Evolutionary conservation across 768 basidiomycete species (phyloP), one percentile per base, ranked within the genome.

Genomic region (Pisolithus marmoratus): DNA sequence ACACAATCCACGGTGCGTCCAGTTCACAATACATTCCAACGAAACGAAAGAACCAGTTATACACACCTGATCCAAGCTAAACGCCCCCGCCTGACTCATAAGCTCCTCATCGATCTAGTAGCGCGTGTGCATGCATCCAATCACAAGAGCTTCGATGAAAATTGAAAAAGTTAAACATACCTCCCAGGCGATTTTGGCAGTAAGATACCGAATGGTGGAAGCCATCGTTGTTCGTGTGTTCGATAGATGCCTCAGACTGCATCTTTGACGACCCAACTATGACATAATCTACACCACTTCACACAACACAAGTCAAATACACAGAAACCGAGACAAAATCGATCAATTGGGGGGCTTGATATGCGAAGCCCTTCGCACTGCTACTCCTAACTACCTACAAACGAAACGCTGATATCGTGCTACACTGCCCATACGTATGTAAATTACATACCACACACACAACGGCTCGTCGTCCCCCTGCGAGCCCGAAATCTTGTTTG

Each of bases 61-160:
- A 31, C 38, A 24, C 53, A 85, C 92, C 78, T 95, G 95, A 61
- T 98, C 94, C 40, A 98, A 72, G 65, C 91, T 94, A 75, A 95
- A 98, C 5, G 93, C 93, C 1, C 94, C 94, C n/a, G 76, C 72
- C 3, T 78, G 54, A 56, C 78, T 83, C 95, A 98, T 97, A 45
- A 98, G 82, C 63, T 96, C 90, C 61, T 90, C 87, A 61, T 98
- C 95, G 48, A 98, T 94, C 90, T 94, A 34, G 12, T 94, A 34
- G 12, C 34, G 34, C 34, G 14, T 34, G 34, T 34, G 34, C 11
- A 34, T 14, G 58, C n/a, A 11, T 19, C 43, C 22, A 44, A 27
- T 42, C 12, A 12, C 38, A 7, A 49, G 17, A 15, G n/a, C 34
- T n/a, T 14, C 23, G 14, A 9, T 27, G 42, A 12, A 9, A 46